These are phyloP conservation scores for Candida mesenterica DNA, from an alignment of 1,139 yeast genomes.

Conservation along the genomic window DNA sequence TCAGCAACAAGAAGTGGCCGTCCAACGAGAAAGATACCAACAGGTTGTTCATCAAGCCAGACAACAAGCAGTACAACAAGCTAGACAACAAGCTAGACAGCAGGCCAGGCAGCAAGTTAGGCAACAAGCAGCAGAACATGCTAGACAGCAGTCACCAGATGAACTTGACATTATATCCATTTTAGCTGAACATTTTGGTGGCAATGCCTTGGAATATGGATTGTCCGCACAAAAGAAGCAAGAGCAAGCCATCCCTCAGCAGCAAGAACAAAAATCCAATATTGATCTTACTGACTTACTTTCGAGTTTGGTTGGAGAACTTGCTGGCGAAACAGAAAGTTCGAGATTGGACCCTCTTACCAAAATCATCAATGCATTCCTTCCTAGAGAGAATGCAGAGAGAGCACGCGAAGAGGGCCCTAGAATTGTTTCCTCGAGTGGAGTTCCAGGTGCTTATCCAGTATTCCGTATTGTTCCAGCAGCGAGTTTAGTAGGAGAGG, in stretches of 20 bases:
- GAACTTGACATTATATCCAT: neutral
- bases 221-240: too few relatives aligned
- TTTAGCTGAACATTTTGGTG: slow-evolving; percentile 2
- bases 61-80: neutral
- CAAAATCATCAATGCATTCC: slow-evolving; percentile 4
- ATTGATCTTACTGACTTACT: neutral
- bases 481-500: too few relatives aligned
- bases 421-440: too few relatives aligned
- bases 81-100: slow-evolving; percentile 2
- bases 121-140: neutral
- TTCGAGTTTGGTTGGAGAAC: neutral
- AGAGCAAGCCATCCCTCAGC: too few relatives aligned
- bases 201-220: too few relatives aligned
- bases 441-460: too few relatives aligned
- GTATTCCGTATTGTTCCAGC: neutral
- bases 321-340: neutral
- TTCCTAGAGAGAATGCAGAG: slow-evolving; percentile 3
- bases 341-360: slow-evolving; percentile 2
- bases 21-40: slow-evolving; percentile 1
- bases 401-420: slow-evolving; percentile 1
- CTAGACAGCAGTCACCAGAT: neutral
- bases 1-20: too few relatives aligned
- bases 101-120: neutral
- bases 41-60: slow-evolving; percentile 3
- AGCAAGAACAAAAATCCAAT: too few relatives aligned